Evolutionary conservation across 257 asterid genomes (phyloP).

Genomic region (Plectranthus barbatus): DNA sequence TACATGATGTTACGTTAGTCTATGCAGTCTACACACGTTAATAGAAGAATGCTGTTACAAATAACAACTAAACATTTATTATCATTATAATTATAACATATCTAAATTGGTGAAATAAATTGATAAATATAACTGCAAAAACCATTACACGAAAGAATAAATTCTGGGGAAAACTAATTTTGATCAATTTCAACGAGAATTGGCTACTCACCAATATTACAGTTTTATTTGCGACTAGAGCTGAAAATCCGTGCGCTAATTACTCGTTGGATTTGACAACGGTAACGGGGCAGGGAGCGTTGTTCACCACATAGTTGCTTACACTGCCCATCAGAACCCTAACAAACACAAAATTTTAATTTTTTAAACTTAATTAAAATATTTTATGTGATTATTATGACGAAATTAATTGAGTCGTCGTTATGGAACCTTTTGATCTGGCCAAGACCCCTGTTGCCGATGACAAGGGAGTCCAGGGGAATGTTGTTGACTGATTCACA

Average conservation of each 20-base stretch:
- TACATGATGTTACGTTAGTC: too few species aligned
- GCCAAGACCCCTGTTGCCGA: constrained; percentile 95
- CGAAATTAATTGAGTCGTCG: neutral
- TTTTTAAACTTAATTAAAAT: too few species aligned
- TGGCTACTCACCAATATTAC: neutral
- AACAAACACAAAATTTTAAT: neutral
- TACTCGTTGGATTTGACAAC: constrained; percentile 63
- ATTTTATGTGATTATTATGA: neutral
- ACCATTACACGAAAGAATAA: too few species aligned
- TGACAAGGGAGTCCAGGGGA: constrained; percentile 64
- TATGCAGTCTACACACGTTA: too few species aligned
- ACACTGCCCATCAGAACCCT: constrained; percentile 96
- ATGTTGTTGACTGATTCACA: constrained; percentile 55
- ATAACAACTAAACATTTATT: too few species aligned
- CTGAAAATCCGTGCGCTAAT: neutral
- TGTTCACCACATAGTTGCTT: constrained; percentile 74
- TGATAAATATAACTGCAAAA: neutral
- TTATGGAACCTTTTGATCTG: constrained; percentile 54
- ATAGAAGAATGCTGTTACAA: too few species aligned
- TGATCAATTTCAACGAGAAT: too few species aligned
- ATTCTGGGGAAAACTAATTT: too few species aligned
- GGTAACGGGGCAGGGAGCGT: constrained; percentile 79
- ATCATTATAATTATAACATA: too few species aligned
- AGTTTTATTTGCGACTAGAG: neutral
- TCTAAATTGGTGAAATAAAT: neutral